Conservation (phyloP, 768 basidiomycete genomes). For the Podaxis carcinomalis region DNA sequence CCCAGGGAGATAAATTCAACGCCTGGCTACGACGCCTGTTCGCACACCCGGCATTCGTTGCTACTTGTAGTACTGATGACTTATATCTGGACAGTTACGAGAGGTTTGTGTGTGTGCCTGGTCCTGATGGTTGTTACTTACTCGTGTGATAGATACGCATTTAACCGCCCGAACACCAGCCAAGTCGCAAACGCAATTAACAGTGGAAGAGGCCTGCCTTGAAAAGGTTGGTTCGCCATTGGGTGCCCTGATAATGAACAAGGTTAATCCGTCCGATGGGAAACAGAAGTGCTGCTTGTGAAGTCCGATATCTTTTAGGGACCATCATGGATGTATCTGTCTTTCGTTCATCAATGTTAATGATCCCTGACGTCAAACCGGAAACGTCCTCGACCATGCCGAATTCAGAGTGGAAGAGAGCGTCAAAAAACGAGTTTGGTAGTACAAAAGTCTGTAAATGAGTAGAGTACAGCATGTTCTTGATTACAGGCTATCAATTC, state of each 20-base stretch:
- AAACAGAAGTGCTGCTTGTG: background rate
- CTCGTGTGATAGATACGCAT: conserved; percentile 52
- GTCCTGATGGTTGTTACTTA: background rate
- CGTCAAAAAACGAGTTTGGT: background rate
- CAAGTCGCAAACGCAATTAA: conserved; percentile 77
- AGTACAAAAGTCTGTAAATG: background rate
- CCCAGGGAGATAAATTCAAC: conserved; percentile 41
- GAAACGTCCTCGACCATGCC: background rate
- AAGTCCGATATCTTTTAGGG: background rate
- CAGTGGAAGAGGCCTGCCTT: conserved; percentile 57
- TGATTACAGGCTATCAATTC: background rate
- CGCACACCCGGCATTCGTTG: conserved; percentile 57
- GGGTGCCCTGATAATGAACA: background rate
- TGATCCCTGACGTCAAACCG: too few species aligned
- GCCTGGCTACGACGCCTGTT: conserved; percentile 53
- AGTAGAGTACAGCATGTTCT: conserved; percentile 5
- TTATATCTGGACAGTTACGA: conserved; percentile 73
- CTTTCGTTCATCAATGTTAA: background rate
- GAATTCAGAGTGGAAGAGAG: background rate
- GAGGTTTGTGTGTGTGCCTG: conserved; percentile 32
- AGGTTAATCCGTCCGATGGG: background rate
- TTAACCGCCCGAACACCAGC: conserved; percentile 74
- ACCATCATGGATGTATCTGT: background rate
- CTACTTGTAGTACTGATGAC: conserved; percentile 64
- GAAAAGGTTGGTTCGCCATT: conserved; percentile 17